These are phyloP conservation scores for Neoascochyta sp. DNA, from an alignment of 2,329 filamentous ascomycete species.

Conservation along the genomic window DNA sequence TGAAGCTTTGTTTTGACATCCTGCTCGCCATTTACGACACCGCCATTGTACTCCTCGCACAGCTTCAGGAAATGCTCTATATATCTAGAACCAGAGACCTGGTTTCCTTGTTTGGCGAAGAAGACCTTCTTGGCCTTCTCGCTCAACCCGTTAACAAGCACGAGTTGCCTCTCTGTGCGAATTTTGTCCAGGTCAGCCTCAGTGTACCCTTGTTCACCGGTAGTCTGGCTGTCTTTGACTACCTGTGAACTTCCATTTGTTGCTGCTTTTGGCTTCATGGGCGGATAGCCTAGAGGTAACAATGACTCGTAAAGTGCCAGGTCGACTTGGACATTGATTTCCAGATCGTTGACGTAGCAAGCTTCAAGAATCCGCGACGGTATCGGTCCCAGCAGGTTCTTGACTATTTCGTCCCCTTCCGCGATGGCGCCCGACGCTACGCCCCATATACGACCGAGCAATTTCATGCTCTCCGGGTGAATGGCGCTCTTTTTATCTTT, in stretches of 20 bases:
- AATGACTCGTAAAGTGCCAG: conserved; percentile 82
- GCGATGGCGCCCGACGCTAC: conserved; percentile 84
- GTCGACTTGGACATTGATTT: conserved; percentile 81
- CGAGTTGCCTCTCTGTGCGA: conserved; percentile 76
- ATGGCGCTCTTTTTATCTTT: conserved; percentile 81
- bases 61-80: conserved; percentile 72
- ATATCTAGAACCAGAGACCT: conserved; percentile 69
- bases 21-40: conserved; percentile 67
- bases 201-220: conserved; percentile 42
- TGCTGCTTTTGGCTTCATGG: conserved; percentile 55
- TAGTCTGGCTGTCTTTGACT: conserved; percentile 55
- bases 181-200: conserved; percentile 67
- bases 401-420: conserved; percentile 72
- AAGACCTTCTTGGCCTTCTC: conserved; percentile 78
- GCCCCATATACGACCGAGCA: conserved; percentile 87
- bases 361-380: conserved; percentile 82
- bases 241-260: conserved; percentile 57
- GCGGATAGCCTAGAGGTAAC: conserved; percentile 84
- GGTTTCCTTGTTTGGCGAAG: conserved; percentile 77
- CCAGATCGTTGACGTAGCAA: conserved; percentile 83
- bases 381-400: conserved; percentile 71
- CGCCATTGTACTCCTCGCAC: conserved; percentile 89
- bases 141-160: conserved; percentile 76
- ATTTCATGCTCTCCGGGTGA: conserved; percentile 79
- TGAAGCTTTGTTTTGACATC: conserved; percentile 67